Evolutionary conservation across 2,329 filamentous ascomycete genomes (phyloP), one percentile per base, ranked within the genome.

Genomic region (Trichoderma sp.): DNA sequence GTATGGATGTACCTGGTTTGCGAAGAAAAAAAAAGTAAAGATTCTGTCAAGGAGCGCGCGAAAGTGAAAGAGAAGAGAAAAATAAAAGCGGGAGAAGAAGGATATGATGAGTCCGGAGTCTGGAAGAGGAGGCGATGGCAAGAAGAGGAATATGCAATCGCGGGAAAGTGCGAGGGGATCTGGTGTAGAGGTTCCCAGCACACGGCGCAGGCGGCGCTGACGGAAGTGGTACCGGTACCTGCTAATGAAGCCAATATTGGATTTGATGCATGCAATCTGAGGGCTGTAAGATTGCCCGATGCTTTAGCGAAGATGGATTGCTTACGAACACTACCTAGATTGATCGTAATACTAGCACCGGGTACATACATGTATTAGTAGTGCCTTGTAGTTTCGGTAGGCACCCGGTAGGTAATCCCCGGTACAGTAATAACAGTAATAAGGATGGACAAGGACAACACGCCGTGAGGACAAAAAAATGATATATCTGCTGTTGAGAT

Each of bases 21-120:
- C 73, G 70, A 68, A 66, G 39, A 55, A 59, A 36, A 34, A 36
- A 66, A 59, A 36, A 28, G 28, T 6, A 50, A 68, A 39, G 58
- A 43, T 57, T 55, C 59, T 20, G 39, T 32, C 20, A 67, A 67
- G 69, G 57, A 66, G 53, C 17, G 63, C 23, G 65, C 20, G 66
- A 50, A 71, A 39, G 55, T 20, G n/a, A 57, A 53, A 39, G 32
- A 57, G 26, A 26, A 28, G 26, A 17, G 26, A 23, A n/a, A 59
- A 26, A 28, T 32, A 50, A 43, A 34, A 59, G 30, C 26, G 5
- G 32, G n/a, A 39, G 32, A 61, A 34, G n/a, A 36, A 11, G 13
- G 11, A 34, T 32, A 34, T 23, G 66, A 36, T 17, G 20, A 20
- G 20, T 47, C 59, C 20, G 17, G 15, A 32, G 11, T 32, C 59